These are phyloP conservation scores for Wickerhamomyces pijperi DNA, from an alignment of 805 yeast genomes.

Conservation along the genomic window DNA sequence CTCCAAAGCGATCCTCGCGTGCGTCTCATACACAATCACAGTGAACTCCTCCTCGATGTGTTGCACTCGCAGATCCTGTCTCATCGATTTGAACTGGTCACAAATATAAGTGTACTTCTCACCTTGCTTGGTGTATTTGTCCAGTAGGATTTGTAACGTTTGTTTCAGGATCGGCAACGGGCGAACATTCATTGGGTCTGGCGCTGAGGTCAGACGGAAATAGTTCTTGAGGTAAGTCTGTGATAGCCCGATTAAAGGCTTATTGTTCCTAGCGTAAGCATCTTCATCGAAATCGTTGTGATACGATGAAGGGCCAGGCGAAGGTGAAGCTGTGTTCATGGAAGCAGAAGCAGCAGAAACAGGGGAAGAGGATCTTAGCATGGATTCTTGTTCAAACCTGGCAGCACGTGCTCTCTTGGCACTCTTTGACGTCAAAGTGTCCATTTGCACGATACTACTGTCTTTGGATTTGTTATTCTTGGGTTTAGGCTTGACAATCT, in stretches of 20 bases:
- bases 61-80: constrained; percentile 93
- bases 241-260: too few species aligned
- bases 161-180: constrained; percentile 53
- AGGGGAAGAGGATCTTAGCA: constrained; percentile 5
- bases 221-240: constrained; percentile 52
- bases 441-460: not conserved
- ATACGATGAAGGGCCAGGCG: constrained; percentile 1
- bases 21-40: constrained; percentile 69
- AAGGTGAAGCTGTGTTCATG: too few species aligned
- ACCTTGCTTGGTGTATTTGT: constrained; percentile 36
- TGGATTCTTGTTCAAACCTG: constrained; percentile 21
- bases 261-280: too few species aligned
- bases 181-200: constrained; percentile 75
- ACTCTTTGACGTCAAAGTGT: constrained; percentile 14
- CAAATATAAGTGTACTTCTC: constrained; percentile 61
- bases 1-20: constrained; percentile 78
- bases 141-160: constrained; percentile 42
- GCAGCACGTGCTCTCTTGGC: constrained; percentile 24
- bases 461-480: constrained; percentile 1
- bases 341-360: too few species aligned
- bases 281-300: constrained; percentile 12
- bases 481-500: too few species aligned
- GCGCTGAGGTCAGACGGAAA: constrained; percentile 80
- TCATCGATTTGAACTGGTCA: constrained; percentile 82
- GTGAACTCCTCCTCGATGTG: constrained; percentile 72